Evolutionary conservation across 495 filamentous ascomycete species (phyloP).

Genomic region (Letharia columbiana): DNA sequence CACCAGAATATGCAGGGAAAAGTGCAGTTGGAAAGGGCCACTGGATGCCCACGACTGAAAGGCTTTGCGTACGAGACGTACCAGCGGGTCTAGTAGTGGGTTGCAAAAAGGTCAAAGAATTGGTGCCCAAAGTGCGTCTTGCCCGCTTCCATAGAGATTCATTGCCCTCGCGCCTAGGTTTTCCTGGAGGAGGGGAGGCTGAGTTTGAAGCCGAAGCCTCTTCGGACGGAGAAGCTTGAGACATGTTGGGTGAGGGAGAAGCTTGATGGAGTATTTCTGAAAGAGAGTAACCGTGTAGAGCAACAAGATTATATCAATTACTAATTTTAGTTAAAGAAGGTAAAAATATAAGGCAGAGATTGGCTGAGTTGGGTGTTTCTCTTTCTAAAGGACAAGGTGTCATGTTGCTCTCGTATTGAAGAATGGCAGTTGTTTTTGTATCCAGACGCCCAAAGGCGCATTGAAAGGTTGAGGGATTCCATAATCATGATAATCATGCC

Average conservation of each 20-base stretch:
- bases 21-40: neutral
- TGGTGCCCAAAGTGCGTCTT: slow-evolving; percentile 25
- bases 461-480: neutral
- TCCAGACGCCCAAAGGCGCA: neutral
- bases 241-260: slow-evolving; percentile 7
- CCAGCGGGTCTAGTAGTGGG: slow-evolving; percentile 21
- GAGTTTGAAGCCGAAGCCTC: slow-evolving; percentile 8
- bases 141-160: slow-evolving; percentile 28
- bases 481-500: neutral
- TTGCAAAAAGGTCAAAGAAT: slow-evolving; percentile 26
- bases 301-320: slow-evolving; percentile 2
- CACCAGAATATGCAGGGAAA: neutral
- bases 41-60: neutral
- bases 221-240: slow-evolving; percentile 13
- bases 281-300: neutral
- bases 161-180: slow-evolving; percentile 23
- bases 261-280: neutral
- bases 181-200: slow-evolving; percentile 11
- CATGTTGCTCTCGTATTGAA: neutral
- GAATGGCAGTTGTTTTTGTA: slow-evolving; percentile 4
- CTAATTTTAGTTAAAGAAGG: neutral
- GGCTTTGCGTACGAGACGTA: slow-evolving; percentile 9
- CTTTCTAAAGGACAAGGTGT: neutral
- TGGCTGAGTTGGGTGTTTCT: neutral
- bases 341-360: neutral